These are phyloP conservation scores for Ogataea ganodermae DNA, from an alignment of 805 yeast species.

Conservation along the genomic window DNA sequence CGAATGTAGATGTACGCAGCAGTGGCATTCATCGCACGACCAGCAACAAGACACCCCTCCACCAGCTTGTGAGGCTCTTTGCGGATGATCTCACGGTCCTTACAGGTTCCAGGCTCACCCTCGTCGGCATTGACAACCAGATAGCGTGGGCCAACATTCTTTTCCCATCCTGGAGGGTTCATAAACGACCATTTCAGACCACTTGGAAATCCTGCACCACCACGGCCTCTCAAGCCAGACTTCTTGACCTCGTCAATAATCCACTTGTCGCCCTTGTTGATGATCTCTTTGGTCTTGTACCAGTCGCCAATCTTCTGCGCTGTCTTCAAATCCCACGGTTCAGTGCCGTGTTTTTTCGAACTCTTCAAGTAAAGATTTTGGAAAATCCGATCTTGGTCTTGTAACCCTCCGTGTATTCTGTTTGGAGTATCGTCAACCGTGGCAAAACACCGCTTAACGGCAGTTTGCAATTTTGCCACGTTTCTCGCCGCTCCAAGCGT, in stretches of 20 bases:
- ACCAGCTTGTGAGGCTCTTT: constrained; percentile 91
- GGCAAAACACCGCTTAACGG: constrained; percentile 29
- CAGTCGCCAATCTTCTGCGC: constrained; percentile 86
- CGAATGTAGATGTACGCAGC: constrained; percentile 91
- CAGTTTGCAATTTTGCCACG: not conserved
- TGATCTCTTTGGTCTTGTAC: constrained; percentile 86
- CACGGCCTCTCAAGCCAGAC: constrained; percentile 87
- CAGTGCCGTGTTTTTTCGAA: constrained; percentile 62
- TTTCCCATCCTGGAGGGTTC: constrained; percentile 97
- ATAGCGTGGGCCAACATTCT: constrained; percentile 85
- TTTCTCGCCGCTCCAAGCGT: constrained; percentile 3
- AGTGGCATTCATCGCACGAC: constrained; percentile 90
- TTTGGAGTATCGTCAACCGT: constrained; percentile 54
- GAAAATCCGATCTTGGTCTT: constrained; percentile 83
- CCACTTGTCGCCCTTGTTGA: constrained; percentile 85
- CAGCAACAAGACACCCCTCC: constrained; percentile 89
- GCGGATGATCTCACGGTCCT: constrained; percentile 87
- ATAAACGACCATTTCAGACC: constrained; percentile 91
- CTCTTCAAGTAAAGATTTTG: constrained; percentile 66
- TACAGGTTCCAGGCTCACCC: constrained; percentile 94
- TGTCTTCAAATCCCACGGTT: constrained; percentile 58
- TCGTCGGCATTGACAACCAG: constrained; percentile 91
- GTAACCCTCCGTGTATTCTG: constrained; percentile 68
- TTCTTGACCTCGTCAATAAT: constrained; percentile 84
- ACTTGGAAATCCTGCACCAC: constrained; percentile 93